Evolutionary conservation across 257 asterid species (phyloP).

Genomic region (Linderniella brevidens): DNA sequence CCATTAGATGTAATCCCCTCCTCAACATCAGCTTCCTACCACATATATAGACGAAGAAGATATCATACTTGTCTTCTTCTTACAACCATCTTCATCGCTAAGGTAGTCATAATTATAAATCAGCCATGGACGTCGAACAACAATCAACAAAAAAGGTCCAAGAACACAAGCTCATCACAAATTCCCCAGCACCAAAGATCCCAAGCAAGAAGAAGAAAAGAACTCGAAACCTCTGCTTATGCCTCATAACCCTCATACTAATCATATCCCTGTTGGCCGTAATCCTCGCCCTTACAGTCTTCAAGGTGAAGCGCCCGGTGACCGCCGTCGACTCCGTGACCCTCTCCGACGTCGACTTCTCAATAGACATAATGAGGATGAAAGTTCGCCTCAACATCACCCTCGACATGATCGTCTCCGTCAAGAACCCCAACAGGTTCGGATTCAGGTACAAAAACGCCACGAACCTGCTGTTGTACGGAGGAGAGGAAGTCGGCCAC

Average conservation of each 20-base stretch:
- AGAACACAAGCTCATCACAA: no score
- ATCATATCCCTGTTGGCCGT: conserved; percentile 27
- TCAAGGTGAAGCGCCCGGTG: conserved; percentile 49
- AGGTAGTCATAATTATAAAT: no score
- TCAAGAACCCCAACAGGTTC: conserved; percentile 53
- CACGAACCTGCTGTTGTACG: conserved; percentile 31
- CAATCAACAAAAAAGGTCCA: no score
- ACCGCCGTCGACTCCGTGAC: conserved; percentile 32
- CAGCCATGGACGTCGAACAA: no score
- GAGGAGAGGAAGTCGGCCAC: conserved; percentile 42
- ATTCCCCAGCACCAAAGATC: no score
- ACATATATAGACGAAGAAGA: no score
- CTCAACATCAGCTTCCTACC: no score
- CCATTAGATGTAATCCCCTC: no score
- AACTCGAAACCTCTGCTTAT: conserved; percentile 20
- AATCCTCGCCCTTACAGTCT: conserved; percentile 51
- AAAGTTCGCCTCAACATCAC: conserved; percentile 34
- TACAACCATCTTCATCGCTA: no score
- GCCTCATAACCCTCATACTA: conserved; percentile 15
- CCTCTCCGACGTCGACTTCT: conserved; percentile 24
- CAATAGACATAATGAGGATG: conserved; percentile 19
- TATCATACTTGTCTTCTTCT: no score
- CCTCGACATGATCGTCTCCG: conserved; percentile 21
- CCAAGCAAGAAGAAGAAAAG: background rate
- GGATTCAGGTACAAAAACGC: conserved; percentile 39